phyloP scores from a whole-genome alignment of 352 stramenopile genomes.

The Pythium plurisporium region DNA sequence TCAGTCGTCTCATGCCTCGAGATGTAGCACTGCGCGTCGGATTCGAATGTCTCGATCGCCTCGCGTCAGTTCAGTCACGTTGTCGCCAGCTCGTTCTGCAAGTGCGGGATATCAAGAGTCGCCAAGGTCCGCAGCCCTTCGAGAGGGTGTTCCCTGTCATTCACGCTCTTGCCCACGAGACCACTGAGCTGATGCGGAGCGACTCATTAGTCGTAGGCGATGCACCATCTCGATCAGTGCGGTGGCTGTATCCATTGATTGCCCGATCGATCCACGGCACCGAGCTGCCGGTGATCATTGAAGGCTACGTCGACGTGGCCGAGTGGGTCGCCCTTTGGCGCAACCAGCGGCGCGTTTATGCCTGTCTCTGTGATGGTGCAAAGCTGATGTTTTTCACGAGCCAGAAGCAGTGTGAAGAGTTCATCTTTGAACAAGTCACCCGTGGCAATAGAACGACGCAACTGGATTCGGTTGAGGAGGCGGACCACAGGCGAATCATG shows the following conservation, averaged over 20 bases:
- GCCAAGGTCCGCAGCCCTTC: slow-evolving; percentile 1
- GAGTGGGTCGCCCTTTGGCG: slow-evolving; percentile 69
- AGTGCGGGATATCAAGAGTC: slow-evolving; percentile 5
- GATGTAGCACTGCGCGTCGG: slow-evolving; percentile 1
- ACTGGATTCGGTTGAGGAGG: slow-evolving; percentile 1
- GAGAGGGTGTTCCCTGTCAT: slow-evolving; percentile 4
- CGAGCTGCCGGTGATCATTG: slow-evolving; percentile 26
- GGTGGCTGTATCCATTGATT: slow-evolving; percentile 19
- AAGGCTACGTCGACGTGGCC: slow-evolving; percentile 50
- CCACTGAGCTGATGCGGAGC: not conserved
- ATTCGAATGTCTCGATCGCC: slow-evolving; percentile 10
- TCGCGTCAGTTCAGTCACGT: slow-evolving; percentile 1
- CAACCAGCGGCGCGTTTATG: slow-evolving; percentile 49
- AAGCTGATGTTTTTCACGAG: slow-evolving; percentile 51
- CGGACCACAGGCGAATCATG: slow-evolving; percentile 35
- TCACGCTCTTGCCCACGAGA: slow-evolving; percentile 5
- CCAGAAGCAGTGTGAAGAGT: slow-evolving; percentile 43
- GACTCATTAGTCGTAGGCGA: not conserved
- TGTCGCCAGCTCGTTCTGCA: slow-evolving; percentile 4
- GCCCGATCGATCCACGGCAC: slow-evolving; percentile 11
- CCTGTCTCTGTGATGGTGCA: slow-evolving; percentile 58
- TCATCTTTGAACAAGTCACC: slow-evolving; percentile 41
- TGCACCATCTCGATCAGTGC: not conserved
- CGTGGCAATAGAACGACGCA: not conserved
- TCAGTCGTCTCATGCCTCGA: not conserved